These are phyloP conservation scores for Papilionanthe hybrid DNA, from an alignment of 116 monocot species.

Conservation along the genomic window DNA sequence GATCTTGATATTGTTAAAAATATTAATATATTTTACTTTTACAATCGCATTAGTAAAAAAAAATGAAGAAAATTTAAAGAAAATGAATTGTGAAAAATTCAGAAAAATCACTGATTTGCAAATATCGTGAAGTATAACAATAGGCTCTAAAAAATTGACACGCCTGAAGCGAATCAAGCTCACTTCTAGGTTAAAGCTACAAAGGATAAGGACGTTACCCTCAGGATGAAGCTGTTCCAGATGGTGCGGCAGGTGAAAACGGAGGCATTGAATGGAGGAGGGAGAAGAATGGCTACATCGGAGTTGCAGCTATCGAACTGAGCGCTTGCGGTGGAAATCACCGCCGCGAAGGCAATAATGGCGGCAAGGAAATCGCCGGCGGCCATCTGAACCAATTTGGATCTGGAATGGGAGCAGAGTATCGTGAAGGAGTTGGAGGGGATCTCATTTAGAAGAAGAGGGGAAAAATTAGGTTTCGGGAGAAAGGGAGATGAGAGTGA, in stretches of 20 bases:
- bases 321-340: not conserved
- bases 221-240: conserved; percentile 54
- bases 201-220: conserved; percentile 20
- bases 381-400: not conserved
- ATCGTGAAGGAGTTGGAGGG: not conserved
- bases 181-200: too few relatives aligned
- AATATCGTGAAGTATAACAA: too few relatives aligned
- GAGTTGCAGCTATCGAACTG: conserved; percentile 40
- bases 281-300: conserved; percentile 31
- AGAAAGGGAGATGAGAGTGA: not conserved
- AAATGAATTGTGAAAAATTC: too few relatives aligned
- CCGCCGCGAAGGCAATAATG: not conserved
- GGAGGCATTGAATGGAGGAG: conserved; percentile 30
- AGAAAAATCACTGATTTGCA: too few relatives aligned
- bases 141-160: too few relatives aligned
- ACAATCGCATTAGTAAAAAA: too few relatives aligned
- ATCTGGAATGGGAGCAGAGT: not conserved
- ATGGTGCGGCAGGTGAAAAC: conserved; percentile 31
- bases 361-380: not conserved
- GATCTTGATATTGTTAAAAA: too few relatives aligned
- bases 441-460: not conserved
- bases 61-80: too few relatives aligned
- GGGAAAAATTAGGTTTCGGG: not conserved
- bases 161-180: too few relatives aligned
- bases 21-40: too few relatives aligned